These are phyloP conservation scores for Brettanomyces bruxellensis DNA, from an alignment of 805 yeast species.

Conservation along the genomic window DNA sequence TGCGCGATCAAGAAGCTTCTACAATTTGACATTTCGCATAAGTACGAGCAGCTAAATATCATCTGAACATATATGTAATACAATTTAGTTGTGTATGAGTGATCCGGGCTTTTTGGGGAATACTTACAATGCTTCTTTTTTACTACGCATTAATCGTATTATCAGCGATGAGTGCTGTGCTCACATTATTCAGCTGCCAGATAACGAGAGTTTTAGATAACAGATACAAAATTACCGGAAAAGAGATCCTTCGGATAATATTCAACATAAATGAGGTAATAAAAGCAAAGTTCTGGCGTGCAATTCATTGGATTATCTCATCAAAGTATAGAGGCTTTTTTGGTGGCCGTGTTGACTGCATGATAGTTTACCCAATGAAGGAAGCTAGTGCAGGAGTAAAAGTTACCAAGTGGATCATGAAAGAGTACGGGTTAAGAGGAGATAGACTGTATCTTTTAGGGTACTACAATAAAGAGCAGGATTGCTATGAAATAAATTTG, in stretches of 20 bases:
- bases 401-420: constrained; percentile 19
- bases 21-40: too few relatives aligned
- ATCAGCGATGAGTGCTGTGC: background rate
- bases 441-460: constrained; percentile 22
- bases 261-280: background rate
- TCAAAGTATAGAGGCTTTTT: constrained; percentile 7
- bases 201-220: background rate
- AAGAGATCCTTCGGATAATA: background rate
- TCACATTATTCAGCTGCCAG: background rate
- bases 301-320: background rate
- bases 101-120: too few relatives aligned
- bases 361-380: constrained; percentile 23
- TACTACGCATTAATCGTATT: too few relatives aligned
- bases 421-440: constrained; percentile 19
- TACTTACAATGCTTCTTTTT: too few relatives aligned
- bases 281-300: background rate
- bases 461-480: constrained; percentile 6
- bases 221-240: background rate
- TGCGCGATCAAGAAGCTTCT: too few relatives aligned
- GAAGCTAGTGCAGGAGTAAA: constrained; percentile 18
- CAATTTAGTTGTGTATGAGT: too few relatives aligned
- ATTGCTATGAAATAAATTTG: constrained; percentile 9
- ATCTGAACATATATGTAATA: too few relatives aligned
- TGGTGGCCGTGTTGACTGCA: constrained; percentile 18
- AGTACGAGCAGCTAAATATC: too few relatives aligned